These are phyloP conservation scores for Boletus vinaceobasis DNA, from an alignment of 768 basidiomycete species.

Conservation along the genomic window DNA sequence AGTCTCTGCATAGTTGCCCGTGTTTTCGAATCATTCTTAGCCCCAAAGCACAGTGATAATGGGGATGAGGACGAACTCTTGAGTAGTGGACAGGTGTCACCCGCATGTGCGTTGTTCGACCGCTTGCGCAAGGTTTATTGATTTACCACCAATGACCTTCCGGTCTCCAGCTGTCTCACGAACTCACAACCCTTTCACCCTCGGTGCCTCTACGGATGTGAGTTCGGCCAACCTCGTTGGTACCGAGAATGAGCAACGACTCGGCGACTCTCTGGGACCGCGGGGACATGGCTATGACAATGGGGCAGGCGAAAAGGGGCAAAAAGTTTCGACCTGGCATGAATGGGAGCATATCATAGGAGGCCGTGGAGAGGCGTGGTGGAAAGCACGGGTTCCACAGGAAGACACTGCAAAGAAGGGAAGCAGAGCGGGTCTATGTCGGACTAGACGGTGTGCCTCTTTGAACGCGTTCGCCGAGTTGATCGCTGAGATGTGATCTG, in stretches of 20 bases:
- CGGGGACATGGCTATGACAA: not conserved
- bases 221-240: conserved; percentile 26
- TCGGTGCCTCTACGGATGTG: conserved; percentile 29
- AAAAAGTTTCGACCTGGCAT: conserved; percentile 52
- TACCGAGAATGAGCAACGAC: conserved; percentile 15
- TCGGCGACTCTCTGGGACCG: not conserved
- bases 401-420: conserved; percentile 10
- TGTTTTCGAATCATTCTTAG: not conserved
- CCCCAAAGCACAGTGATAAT: conserved; percentile 16
- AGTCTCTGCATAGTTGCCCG: not conserved
- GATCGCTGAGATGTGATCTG: not conserved
- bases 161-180: conserved; percentile 22
- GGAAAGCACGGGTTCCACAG: conserved; percentile 17
- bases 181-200: conserved; percentile 18
- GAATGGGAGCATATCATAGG: conserved; percentile 27
- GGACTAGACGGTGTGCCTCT: conserved; percentile 18
- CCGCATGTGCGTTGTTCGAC: conserved; percentile 47
- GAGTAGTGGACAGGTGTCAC: conserved; percentile 77
- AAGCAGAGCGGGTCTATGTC: conserved; percentile 23
- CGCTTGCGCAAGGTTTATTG: not conserved
- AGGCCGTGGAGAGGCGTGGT: conserved; percentile 15
- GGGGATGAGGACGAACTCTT: conserved; percentile 63
- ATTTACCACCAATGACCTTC: conserved; percentile 7
- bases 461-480: not conserved
- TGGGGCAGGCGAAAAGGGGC: conserved; percentile 3